These are phyloP conservation scores for Ceratocystis cubensis DNA, from an alignment of 2,329 filamentous ascomycete species.

Conservation along the genomic window DNA sequence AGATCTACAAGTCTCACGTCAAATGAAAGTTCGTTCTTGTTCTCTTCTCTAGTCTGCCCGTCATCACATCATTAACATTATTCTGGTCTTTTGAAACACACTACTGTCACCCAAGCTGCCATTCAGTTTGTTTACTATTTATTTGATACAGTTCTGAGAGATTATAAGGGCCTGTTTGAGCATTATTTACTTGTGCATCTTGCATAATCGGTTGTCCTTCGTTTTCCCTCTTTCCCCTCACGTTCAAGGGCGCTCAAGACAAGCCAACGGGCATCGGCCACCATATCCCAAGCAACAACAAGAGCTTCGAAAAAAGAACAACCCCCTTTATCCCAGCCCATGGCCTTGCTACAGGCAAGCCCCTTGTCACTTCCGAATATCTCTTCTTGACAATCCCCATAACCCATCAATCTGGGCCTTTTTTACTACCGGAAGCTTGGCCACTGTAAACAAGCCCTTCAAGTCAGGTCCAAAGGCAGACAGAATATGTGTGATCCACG, in stretches of 20 bases:
- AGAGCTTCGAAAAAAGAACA: not conserved
- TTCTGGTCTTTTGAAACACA: constrained; percentile 4
- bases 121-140: not conserved
- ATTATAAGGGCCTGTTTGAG: not conserved
- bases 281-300: constrained; percentile 1
- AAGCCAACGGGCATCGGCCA: not conserved
- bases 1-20: not conserved
- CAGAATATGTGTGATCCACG: not conserved
- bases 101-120: constrained; percentile 7
- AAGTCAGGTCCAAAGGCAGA: not conserved
- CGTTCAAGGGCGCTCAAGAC: not conserved
- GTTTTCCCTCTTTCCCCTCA: not conserved
- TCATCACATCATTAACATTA: not conserved
- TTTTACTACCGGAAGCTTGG: not conserved
- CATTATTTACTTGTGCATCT: not conserved
- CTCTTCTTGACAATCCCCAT: not conserved
- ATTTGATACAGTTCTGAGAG: not conserved
- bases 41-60: not conserved
- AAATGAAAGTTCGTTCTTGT: not conserved
- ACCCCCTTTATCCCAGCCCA: not conserved
- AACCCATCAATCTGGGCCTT: not conserved
- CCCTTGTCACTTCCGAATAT: not conserved
- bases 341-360: not conserved
- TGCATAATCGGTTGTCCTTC: not conserved
- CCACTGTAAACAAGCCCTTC: not conserved